Base-by-base conservation (phyloP, 768 basidiomycete species). In the Sporobolomyces phaffii region DNA sequence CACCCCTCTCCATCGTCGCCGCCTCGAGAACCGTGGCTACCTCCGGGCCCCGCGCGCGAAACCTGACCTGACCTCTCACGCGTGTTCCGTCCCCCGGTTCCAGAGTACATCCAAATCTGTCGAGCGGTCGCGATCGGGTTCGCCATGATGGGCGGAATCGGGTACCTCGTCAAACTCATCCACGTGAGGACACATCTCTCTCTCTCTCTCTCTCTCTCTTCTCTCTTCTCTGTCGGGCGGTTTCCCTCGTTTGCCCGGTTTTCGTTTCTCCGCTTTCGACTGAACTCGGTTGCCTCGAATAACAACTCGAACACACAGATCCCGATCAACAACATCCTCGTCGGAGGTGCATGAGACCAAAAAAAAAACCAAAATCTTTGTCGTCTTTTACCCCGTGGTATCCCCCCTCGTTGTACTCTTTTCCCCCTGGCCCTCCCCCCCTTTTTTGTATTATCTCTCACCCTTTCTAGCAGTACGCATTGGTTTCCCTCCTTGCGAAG, bases 61-160 rank as follows among this genome's bases (percentile, higher is more conserved):
- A n/a, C n/a, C n/a, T n/a, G n/a, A n/a, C n/a, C n/a, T n/a, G n/a
- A n/a, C n/a, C n/a, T n/a, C n/a, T 36, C 11, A 24, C 50, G 8
- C 44, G 29, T 26, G 6, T 58, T 64, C 43, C n/a, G n/a, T n/a
- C 66, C 36, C 33, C 5, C 47, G 31, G 24, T 26, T 10, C 8
- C 53, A 99, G 96, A 99, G 78, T 99, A 93, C 79, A 73, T 85
- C 45, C 91, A 94, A 77, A 93, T 99, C 72, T 98, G 87, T 81
- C 88, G 86, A 77, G 96, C 96, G 38, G 91, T 99, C 60, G 92
- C 92, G 3, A 87, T 98, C 68, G 96, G 96, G 18, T 99, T 99
- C 76, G 91, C 87, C 56, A 90, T 99, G 72, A 98, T 98, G 93
- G 96, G 96, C 20, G 94, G 97, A 83, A 92, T 99, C 78, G 96